Percentiles rank a stretch among this genome's conserved stretches.
Evolutionary conservation across 1,284 basidiomycete genomes (phyloP).

Genomic region (Hemileia vastatrix): DNA sequence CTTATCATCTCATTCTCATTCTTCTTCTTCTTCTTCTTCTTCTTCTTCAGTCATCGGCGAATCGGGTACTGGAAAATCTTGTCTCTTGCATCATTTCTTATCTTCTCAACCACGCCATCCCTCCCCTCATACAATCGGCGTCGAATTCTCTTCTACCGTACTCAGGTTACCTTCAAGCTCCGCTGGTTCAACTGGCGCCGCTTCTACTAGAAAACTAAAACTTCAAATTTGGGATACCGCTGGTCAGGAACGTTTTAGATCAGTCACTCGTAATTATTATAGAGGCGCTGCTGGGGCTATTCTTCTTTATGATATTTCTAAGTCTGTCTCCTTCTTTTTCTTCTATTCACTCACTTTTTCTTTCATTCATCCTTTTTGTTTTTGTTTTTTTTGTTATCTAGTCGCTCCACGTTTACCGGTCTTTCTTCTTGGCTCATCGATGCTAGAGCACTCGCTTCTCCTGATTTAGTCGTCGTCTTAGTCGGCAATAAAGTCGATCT

Average conservation of each 20-base stretch:
- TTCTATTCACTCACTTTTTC: neutral
- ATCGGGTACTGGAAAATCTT: slow-evolving; percentile 92
- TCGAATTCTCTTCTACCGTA: slow-evolving; percentile 37
- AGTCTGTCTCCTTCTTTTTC: slow-evolving; percentile 51
- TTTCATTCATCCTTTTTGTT: neutral
- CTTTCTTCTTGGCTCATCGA: slow-evolving; percentile 81
- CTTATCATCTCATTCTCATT: neutral
- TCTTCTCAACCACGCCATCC: slow-evolving; percentile 41
- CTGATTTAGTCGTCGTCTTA: slow-evolving; percentile 77
- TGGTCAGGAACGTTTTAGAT: slow-evolving; percentile 74
- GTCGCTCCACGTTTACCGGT: slow-evolving; percentile 58
- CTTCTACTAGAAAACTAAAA: slow-evolving; percentile 32
- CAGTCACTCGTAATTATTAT: slow-evolving; percentile 95
- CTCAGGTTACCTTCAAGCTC: slow-evolving; percentile 28
- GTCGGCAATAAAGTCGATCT: slow-evolving; percentile 93
- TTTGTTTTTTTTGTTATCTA: slow-evolving; percentile 27
- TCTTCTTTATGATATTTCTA: slow-evolving; percentile 91
- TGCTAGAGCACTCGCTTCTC: slow-evolving; percentile 72
- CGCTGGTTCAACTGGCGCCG: slow-evolving; percentile 1
- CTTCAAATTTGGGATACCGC: slow-evolving; percentile 80
- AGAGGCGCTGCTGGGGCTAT: slow-evolving; percentile 70
- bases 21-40: neutral
- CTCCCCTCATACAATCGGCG: slow-evolving; percentile 85
- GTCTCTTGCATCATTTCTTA: slow-evolving; percentile 77
- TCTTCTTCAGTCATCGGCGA: slow-evolving; percentile 47